phyloP scores from a whole-genome alignment of 495 filamentous ascomycete genomes.

The Penicillium atrosanguineum region DNA sequence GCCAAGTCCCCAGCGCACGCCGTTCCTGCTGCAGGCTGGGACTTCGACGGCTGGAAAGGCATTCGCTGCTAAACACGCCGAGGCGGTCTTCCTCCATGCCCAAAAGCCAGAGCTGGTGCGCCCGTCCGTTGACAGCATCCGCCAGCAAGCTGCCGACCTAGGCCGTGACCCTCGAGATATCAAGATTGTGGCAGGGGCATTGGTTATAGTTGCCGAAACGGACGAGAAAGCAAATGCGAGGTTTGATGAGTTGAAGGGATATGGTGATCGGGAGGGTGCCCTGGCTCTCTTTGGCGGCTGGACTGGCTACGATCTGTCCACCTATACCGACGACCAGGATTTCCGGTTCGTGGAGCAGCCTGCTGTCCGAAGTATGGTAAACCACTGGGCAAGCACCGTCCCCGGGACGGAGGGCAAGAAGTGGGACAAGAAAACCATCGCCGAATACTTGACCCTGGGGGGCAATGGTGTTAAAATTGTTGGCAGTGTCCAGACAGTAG shows the following conservation, averaged over 20 bases:
- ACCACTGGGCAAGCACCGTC: slow-evolving; percentile 39
- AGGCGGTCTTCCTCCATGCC: slow-evolving; percentile 51
- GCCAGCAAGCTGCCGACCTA: slow-evolving; percentile 38
- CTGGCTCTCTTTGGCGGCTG: slow-evolving; percentile 55
- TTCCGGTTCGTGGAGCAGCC: slow-evolving; percentile 59
- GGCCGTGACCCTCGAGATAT: slow-evolving; percentile 48
- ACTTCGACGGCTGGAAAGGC: slow-evolving; percentile 58
- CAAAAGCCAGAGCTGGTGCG: slow-evolving; percentile 46
- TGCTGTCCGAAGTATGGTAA: slow-evolving; percentile 47
- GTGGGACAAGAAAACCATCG: slow-evolving; percentile 64
- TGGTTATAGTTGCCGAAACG: slow-evolving; percentile 51
- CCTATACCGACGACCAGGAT: slow-evolving; percentile 51
- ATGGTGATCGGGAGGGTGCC: slow-evolving; percentile 50
- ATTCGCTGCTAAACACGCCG: slow-evolving; percentile 61
- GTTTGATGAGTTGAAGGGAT: slow-evolving; percentile 44
- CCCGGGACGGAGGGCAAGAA: slow-evolving; percentile 42
- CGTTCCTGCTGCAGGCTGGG: slow-evolving; percentile 63
- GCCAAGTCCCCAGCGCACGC: slow-evolving; percentile 65
- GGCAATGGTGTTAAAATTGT: slow-evolving; percentile 56
- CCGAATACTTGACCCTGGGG: slow-evolving; percentile 59
- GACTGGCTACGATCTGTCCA: slow-evolving; percentile 52
- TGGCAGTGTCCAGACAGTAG: slow-evolving; percentile 55
- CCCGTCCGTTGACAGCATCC: slow-evolving; percentile 47
- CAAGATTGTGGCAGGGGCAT: slow-evolving; percentile 52
- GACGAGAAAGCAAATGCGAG: slow-evolving; percentile 53